A percentile compares a stretch with the other conserved stretches of the same genome.
Conservation (phyloP, 2,329 filamentous ascomycete species). For the Colletotrichum sp. region DNA sequence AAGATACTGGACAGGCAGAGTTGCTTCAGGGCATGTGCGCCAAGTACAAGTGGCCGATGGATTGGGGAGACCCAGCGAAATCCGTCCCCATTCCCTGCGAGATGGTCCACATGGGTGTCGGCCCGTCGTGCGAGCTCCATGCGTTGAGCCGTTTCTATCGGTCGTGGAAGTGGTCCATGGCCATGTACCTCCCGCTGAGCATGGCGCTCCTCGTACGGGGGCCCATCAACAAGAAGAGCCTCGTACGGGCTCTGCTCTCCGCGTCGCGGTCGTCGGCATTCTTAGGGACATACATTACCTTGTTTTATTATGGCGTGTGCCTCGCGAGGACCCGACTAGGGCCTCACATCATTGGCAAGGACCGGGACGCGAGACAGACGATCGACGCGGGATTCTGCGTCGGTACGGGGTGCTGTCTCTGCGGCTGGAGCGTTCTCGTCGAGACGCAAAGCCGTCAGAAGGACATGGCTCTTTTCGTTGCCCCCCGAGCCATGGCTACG, state of each 20-base stretch:
- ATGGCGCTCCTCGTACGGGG: conserved; percentile 64
- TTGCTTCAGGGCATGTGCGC: conserved; percentile 75
- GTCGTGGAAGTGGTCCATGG: conserved; percentile 76
- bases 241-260: conserved; percentile 57
- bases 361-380: conserved; percentile 49
- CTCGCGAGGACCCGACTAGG: conserved; percentile 76
- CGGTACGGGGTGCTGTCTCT: conserved; percentile 73
- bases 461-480: conserved; percentile 82
- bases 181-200: conserved; percentile 79
- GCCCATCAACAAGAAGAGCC: conserved; percentile 48
- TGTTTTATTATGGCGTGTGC: conserved; percentile 89
- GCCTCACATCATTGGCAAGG: conserved; percentile 67
- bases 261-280: conserved; percentile 77
- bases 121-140: conserved; percentile 77
- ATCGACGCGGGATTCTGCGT: conserved; percentile 73
- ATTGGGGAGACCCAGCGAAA: conserved; percentile 74
- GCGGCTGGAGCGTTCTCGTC: conserved; percentile 82
- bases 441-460: conserved; percentile 70
- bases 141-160: conserved; percentile 70
- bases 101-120: conserved; percentile 81
- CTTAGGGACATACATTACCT: conserved; percentile 75
- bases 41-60: conserved; percentile 71
- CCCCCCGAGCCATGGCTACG: conserved; percentile 77
- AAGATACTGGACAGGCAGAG: conserved; percentile 72
- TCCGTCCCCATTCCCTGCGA: conserved; percentile 81